Evolutionary conservation across 2,329 filamentous ascomycete genomes (phyloP), one percentile per base, ranked within the genome.

Genomic region (Falciphora oryzae): DNA sequence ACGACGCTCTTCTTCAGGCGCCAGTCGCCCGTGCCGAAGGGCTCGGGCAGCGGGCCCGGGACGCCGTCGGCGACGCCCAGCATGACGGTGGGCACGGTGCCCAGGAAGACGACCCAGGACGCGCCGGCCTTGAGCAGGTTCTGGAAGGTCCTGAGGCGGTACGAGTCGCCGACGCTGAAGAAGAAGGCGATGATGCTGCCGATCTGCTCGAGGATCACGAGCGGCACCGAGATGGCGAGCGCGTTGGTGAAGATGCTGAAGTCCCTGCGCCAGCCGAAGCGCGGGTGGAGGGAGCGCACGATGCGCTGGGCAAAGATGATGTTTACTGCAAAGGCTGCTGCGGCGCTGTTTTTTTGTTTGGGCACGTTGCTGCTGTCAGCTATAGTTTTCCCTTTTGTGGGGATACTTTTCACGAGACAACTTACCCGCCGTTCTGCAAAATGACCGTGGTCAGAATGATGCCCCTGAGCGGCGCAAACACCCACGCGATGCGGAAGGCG

Each of bases 221-320:
- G 68, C 0, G 70, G 73, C 5, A 69, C 68, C 11, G 75, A 73
- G 25, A 75, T 66, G 58, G 69, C 67, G 13, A 73, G 67, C 57
- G 73, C 66, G 3, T 68, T 57, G 5, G 66, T 67, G 14, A 67
- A 31, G 63, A 71, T 65, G 61, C 72, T 69, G n/a, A 75, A 70
- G 1, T 60, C 66, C 1, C 29, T 67, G 28, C 72, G 69, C 77
- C 76, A 78, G 64, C 76, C 77, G 11, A 76, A 57, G 18, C 27
- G 22, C 11, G 77, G 76, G 44, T 76, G 76, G 62, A 73, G 72
- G 2, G 76, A 74, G 59, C 77, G 75, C 3, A 78, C 67, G 31
- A 79, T 70, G 57, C 77, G 75, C 65, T 77, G 76, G 2, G 74
- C 73, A 64, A 78, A 75, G 66, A 78, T 71, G 25, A 78, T 71